Percentiles rank a stretch among this genome's conserved stretches.
Evolutionary conservation across 352 stramenopile genomes (phyloP).

Genomic region (Phytopythium chamaehyphon): DNA sequence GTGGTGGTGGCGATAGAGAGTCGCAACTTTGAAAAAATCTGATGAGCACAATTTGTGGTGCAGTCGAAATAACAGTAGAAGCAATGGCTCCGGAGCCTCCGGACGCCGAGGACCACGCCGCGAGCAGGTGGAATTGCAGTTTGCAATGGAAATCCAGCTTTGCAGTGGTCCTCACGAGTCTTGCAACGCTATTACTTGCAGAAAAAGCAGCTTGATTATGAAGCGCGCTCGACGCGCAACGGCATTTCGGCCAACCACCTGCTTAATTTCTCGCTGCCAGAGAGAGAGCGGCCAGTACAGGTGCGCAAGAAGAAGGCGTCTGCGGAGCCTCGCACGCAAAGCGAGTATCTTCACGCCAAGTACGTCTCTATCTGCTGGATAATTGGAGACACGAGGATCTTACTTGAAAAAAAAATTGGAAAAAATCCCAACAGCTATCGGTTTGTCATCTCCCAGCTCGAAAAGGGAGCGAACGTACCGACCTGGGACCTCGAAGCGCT

Average conservation of each 20-base stretch:
- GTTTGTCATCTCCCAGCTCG: constrained; percentile 70
- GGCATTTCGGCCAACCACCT: constrained; percentile 78
- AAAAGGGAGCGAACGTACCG: constrained; percentile 33
- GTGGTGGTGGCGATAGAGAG: constrained; percentile 4
- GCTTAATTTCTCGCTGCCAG: constrained; percentile 79
- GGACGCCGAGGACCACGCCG: constrained; percentile 26
- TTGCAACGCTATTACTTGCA: constrained; percentile 8
- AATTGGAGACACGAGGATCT: too few species aligned
- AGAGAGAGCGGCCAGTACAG: constrained; percentile 48
- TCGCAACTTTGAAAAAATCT: not conserved
- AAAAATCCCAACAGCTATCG: constrained; percentile 70
- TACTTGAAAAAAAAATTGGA: too few species aligned
- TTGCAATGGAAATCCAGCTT: constrained; percentile 7
- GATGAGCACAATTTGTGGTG: not conserved
- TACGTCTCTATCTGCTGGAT: constrained; percentile 18
- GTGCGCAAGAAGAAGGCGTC: constrained; percentile 70
- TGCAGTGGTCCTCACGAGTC: not conserved
- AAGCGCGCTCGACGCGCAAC: constrained; percentile 54
- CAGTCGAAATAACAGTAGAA: constrained; percentile 23
- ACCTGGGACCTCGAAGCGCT: constrained; percentile 76
- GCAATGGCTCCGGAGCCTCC: constrained; percentile 13
- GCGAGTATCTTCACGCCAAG: constrained; percentile 85
- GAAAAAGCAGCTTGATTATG: constrained; percentile 53
- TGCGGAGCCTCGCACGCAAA: constrained; percentile 57
- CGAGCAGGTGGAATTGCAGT: constrained; percentile 23